phyloP scores from a whole-genome alignment of 2,329 filamentous ascomycete genomes.

The Chrysoporthe puriensis region DNA sequence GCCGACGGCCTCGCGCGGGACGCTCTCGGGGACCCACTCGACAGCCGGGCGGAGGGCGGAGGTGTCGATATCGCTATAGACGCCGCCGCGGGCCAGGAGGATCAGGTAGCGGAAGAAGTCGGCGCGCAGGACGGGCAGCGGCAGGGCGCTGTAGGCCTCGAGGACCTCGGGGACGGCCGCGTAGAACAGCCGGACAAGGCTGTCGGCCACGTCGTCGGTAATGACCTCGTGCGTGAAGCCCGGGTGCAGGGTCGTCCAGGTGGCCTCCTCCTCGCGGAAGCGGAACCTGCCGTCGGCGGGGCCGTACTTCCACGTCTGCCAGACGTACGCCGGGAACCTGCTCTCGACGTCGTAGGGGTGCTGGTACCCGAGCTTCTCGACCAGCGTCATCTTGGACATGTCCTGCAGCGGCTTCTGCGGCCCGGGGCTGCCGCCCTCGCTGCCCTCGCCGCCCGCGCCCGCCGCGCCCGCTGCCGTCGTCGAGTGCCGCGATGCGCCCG shows the following conservation, averaged over 20 bases:
- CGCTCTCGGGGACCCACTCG: constrained; percentile 82
- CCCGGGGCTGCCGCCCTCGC: constrained; percentile 21
- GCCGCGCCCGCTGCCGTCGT: constrained; percentile 29
- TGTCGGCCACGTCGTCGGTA: constrained; percentile 82
- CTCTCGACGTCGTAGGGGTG: constrained; percentile 88
- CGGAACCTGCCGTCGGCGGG: constrained; percentile 77
- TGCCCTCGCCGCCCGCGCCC: constrained; percentile 27
- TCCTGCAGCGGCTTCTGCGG: constrained; percentile 69
- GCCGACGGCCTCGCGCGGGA: constrained; percentile 78
- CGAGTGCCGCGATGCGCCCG: constrained; percentile 32
- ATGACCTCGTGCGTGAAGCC: constrained; percentile 96
- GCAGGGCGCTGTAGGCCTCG: constrained; percentile 74
- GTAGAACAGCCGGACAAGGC: constrained; percentile 85
- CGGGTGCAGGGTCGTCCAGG: constrained; percentile 86
- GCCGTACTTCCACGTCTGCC: constrained; percentile 97
- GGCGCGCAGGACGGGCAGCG: constrained; percentile 75
- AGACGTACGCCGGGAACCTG: constrained; percentile 97
- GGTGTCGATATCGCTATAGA: constrained; percentile 93
- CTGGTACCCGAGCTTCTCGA: constrained; percentile 85
- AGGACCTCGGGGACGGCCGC: constrained; percentile 78
- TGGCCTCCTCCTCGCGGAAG: constrained; percentile 83
- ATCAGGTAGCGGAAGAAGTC: constrained; percentile 81
- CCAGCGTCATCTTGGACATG: constrained; percentile 71
- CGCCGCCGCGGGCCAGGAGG: constrained; percentile 61
- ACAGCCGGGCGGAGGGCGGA: constrained; percentile 78